Conservation (phyloP, 805 yeast genomes). For the Ogataea angusta region DNA sequence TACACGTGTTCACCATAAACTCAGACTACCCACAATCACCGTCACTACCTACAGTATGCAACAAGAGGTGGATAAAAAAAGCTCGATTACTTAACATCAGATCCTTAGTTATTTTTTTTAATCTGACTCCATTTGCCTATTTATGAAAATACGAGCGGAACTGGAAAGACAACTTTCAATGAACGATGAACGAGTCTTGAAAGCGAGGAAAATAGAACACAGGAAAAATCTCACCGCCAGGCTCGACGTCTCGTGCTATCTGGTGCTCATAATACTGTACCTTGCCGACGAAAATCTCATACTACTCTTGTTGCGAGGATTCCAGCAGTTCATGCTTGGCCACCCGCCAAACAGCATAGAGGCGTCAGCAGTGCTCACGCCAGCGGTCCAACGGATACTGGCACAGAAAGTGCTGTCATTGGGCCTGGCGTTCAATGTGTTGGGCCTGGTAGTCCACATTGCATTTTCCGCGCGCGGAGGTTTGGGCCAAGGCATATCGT, state of each 20-base stretch:
- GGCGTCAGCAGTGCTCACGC: constrained; percentile 21
- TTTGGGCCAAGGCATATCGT: constrained; percentile 25
- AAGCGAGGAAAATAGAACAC: constrained; percentile 42
- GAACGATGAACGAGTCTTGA: constrained; percentile 40
- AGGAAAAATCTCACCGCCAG: constrained; percentile 34
- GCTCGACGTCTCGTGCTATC: constrained; percentile 36
- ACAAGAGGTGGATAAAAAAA: too few relatives aligned
- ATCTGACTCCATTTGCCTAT: neutral
- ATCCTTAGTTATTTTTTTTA: neutral
- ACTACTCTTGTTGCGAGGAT: constrained; percentile 31
- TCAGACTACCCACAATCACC: too few relatives aligned
- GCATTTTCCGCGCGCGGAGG: constrained; percentile 30
- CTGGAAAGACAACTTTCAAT: constrained; percentile 34
- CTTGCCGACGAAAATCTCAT: constrained; percentile 41
- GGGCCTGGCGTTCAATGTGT: constrained; percentile 21
- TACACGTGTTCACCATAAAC: too few relatives aligned
- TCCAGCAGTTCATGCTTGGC: constrained; percentile 37
- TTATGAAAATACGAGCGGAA: constrained; percentile 11
- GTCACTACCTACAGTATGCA: too few relatives aligned
- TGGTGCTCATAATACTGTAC: constrained; percentile 37
- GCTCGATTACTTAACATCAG: too few relatives aligned
- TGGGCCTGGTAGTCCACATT: constrained; percentile 36
- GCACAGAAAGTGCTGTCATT: constrained; percentile 31
- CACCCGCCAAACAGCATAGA: constrained; percentile 40
- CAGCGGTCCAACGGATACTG: constrained; percentile 24